These are phyloP conservation scores for Fusarium sp. DNA, from an alignment of 2,329 filamentous ascomycete genomes.

Conservation along the genomic window DNA sequence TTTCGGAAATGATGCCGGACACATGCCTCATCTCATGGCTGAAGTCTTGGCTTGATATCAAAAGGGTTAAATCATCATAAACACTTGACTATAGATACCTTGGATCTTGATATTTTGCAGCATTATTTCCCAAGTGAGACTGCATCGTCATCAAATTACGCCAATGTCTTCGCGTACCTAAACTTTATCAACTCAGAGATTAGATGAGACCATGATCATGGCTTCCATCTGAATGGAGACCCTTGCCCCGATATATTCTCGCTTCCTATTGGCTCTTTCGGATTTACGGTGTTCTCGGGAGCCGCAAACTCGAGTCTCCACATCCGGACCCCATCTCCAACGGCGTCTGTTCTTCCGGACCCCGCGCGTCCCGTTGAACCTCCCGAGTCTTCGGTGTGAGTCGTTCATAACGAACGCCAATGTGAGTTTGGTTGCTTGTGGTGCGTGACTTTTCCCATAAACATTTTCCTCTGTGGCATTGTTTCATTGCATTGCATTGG, in stretches of 20 bases:
- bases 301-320: slow-evolving; percentile 7
- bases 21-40: slow-evolving; percentile 5
- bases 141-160: background rate
- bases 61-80: background rate
- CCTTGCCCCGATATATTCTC: background rate
- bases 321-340: background rate
- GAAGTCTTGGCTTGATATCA: slow-evolving; percentile 7
- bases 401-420: slow-evolving; percentile 12
- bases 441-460: background rate
- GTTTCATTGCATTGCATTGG: background rate
- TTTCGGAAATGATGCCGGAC: slow-evolving; percentile 11
- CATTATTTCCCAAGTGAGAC: background rate
- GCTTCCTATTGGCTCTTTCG: slow-evolving; percentile 31
- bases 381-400: background rate
- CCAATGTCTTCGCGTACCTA: background rate
- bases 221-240: background rate
- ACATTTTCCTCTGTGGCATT: slow-evolving; percentile 13
- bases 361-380: slow-evolving; percentile 34
- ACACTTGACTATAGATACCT: background rate
- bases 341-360: slow-evolving; percentile 12
- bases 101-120: background rate
- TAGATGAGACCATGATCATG: slow-evolving; percentile 10
- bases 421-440: slow-evolving; percentile 9
- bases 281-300: slow-evolving; percentile 25
- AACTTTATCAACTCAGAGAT: background rate